Evolutionary conservation across 768 basidiomycete genomes (phyloP).

Genomic region (Suillus subluteus): DNA sequence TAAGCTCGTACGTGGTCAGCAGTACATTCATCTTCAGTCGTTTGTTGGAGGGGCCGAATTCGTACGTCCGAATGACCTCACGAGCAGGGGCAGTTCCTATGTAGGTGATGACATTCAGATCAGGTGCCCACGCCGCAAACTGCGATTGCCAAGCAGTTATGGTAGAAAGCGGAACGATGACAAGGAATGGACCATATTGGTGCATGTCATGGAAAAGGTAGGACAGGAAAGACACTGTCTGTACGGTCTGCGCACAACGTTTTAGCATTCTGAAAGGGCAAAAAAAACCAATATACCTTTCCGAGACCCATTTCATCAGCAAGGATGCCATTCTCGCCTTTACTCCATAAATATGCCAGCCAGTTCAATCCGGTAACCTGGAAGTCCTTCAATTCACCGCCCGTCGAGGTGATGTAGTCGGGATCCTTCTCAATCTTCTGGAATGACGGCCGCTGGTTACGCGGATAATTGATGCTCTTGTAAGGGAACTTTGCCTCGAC

Average conservation of each 20-base stretch:
- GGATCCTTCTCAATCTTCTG: slow-evolving; percentile 87
- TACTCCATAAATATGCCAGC: slow-evolving; percentile 96
- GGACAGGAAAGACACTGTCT: slow-evolving; percentile 93
- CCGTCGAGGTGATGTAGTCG: slow-evolving; percentile 75
- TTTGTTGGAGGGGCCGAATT: slow-evolving; percentile 89
- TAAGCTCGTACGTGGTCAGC: slow-evolving; percentile 95
- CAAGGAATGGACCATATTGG: slow-evolving; percentile 96
- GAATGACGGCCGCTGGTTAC: slow-evolving; percentile 75
- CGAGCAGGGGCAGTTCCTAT: slow-evolving; percentile 88
- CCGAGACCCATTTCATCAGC: slow-evolving; percentile 99
- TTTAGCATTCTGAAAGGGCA: slow-evolving; percentile 19
- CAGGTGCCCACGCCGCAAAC: slow-evolving; percentile 94
- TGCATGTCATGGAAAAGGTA: slow-evolving; percentile 91
- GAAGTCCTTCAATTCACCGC: slow-evolving; percentile 94
- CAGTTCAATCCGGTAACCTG: slow-evolving; percentile 98
- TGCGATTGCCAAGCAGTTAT: slow-evolving; percentile 98
- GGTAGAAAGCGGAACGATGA: slow-evolving; percentile 97
- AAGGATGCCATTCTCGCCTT: slow-evolving; percentile 94
- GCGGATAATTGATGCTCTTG: slow-evolving; percentile 73
- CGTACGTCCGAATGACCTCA: slow-evolving; percentile 88
- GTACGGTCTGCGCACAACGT: slow-evolving; percentile 68
- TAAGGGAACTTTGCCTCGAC: slow-evolving; percentile 81
- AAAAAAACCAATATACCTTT: slow-evolving; percentile 55
- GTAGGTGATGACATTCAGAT: slow-evolving; percentile 95
- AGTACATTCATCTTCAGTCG: slow-evolving; percentile 96